Conservation (phyloP, 148 eudicot genomes). For the Vaccinium darrowii region DNA sequence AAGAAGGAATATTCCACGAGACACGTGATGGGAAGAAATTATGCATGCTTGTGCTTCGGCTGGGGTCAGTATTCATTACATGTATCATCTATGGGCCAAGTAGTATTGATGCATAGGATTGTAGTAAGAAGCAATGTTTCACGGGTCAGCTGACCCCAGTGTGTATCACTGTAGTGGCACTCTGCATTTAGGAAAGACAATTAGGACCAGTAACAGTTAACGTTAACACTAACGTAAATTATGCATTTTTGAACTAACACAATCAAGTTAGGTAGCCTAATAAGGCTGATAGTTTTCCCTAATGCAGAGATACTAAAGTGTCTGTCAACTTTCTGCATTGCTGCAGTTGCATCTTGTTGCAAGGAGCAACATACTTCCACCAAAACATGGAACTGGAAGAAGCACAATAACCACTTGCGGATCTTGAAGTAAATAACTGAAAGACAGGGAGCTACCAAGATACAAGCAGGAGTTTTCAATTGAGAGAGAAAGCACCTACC, state of each 20-base stretch:
- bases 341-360: not conserved
- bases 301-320: not conserved
- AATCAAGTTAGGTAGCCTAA: not conserved
- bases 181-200: not conserved
- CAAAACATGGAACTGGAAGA: not conserved
- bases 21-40: not conserved
- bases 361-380: not conserved
- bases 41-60: not conserved
- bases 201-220: not conserved
- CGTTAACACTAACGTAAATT: not conserved
- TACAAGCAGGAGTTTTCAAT: not conserved
- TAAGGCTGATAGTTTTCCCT: not conserved
- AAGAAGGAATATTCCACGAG: not conserved
- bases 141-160: not conserved
- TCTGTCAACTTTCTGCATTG: not conserved
- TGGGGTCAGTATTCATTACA: not conserved
- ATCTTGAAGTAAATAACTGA: not conserved
- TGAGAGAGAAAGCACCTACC: conserved; percentile 38
- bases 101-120: not conserved
- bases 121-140: not conserved
- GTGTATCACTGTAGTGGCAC: not conserved
- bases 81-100: not conserved
- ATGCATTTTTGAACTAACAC: not conserved
- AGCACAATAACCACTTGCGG: not conserved
- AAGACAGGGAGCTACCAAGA: not conserved